These are phyloP conservation scores for Lachancea fermentati DNA, from an alignment of 805 yeast genomes.

Conservation along the genomic window DNA sequence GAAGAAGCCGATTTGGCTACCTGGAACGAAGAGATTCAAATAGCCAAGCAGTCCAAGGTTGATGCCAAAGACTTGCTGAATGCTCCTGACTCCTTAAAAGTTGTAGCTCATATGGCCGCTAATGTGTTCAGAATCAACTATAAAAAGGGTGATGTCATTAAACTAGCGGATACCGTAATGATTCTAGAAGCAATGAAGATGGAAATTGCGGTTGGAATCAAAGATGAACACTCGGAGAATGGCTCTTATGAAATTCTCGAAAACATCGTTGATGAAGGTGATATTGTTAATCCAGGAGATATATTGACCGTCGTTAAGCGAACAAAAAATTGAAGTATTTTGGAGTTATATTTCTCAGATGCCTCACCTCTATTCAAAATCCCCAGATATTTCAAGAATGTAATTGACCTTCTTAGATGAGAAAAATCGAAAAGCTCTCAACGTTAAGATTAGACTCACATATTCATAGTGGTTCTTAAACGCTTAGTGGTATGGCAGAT, in stretches of 20 bases:
- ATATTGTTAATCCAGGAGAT: conserved; percentile 96
- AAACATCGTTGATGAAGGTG: conserved; percentile 78
- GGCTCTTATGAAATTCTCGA: conserved; percentile 64
- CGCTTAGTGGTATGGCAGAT: too few relatives aligned
- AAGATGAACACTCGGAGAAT: conserved; percentile 39
- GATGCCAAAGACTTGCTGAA: conserved; percentile 80
- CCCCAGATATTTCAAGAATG: too few relatives aligned
- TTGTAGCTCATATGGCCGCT: conserved; percentile 85
- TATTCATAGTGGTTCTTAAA: too few relatives aligned
- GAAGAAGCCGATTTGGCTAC: conserved; percentile 69
- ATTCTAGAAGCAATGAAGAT: conserved; percentile 98
- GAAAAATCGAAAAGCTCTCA: too few relatives aligned
- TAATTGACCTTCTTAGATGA: too few relatives aligned
- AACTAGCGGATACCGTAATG: conserved; percentile 70
- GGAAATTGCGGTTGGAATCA: conserved; percentile 68
- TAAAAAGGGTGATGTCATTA: conserved; percentile 64
- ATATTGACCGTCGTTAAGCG: conserved; percentile 74
- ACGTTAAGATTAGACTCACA: too few relatives aligned
- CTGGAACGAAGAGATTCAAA: conserved; percentile 41
- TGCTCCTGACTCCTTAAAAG: conserved; percentile 91
- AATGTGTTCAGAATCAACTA: neutral
- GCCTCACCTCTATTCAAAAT: too few relatives aligned
- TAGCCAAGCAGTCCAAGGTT: conserved; percentile 51
- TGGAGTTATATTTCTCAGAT: too few relatives aligned
- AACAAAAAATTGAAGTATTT: too few relatives aligned